These are phyloP conservation scores for Insectozyma bohioensis DNA, from an alignment of 1,139 yeast species.

Conservation along the genomic window DNA sequence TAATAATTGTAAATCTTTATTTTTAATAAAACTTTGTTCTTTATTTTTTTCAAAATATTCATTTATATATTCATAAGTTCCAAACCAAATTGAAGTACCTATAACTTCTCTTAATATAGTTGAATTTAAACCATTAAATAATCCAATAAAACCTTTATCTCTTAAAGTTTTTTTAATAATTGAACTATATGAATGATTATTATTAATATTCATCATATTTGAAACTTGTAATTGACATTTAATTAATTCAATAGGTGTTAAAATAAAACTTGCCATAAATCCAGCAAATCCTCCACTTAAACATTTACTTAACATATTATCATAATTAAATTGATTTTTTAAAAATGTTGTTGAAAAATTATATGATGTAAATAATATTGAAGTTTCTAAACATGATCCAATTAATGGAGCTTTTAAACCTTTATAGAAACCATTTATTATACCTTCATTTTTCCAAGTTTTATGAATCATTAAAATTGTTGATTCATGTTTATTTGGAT, in stretches of 20 bases:
- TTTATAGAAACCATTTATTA: conserved; percentile 47
- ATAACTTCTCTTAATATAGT: conserved; percentile 81
- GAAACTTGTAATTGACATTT: conserved; percentile 89
- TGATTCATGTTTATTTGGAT: conserved; percentile 34
- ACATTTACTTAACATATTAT: conserved; percentile 34
- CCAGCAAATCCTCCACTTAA: conserved; percentile 83
- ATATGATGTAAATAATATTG: conserved; percentile 54
- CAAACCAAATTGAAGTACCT: conserved; percentile 95
- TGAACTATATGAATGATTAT: conserved; percentile 17
- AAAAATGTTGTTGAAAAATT: conserved; percentile 70
- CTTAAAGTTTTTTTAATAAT: conserved; percentile 46
- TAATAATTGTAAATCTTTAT: conserved; percentile 55
- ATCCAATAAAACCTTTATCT: conserved; percentile 53
- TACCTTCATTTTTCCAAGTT: conserved; percentile 68
- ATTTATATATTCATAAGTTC: conserved; percentile 69
- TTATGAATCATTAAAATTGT: conserved; percentile 60
- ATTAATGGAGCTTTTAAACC: conserved; percentile 79
- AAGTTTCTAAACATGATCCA: conserved; percentile 88
- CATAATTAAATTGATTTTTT: conserved; percentile 31
- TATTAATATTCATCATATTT: conserved; percentile 24
- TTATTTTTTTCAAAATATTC: conserved; percentile 30
- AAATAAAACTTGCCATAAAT: conserved; percentile 72
- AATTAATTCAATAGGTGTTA: conserved; percentile 87
- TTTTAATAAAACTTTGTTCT: conserved; percentile 20
- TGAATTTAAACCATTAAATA: conserved; percentile 87